These are phyloP conservation scores for Teunomyces kruisii DNA, from an alignment of 805 yeast genomes.

Conservation along the genomic window DNA sequence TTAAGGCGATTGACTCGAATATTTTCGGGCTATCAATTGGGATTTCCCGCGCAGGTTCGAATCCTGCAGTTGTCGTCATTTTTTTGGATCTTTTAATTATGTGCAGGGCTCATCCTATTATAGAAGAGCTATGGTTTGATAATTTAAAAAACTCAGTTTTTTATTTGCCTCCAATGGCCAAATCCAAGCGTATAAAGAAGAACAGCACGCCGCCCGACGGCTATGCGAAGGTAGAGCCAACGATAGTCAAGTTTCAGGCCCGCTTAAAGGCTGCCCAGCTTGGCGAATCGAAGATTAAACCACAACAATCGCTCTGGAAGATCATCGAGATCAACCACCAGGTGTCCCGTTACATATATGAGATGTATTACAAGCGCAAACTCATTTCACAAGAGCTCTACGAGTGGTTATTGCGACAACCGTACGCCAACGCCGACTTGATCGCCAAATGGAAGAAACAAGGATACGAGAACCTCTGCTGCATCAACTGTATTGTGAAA, in stretches of 20 bases:
- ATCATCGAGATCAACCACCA: conserved; percentile 71
- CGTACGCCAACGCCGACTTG: conserved; percentile 63
- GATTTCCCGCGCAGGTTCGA: conserved; percentile 20
- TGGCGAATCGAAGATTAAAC: conserved; percentile 44
- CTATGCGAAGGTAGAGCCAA: conserved; percentile 64
- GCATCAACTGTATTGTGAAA: conserved; percentile 71
- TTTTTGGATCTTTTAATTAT: conserved; percentile 3
- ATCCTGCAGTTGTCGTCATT: conserved; percentile 15
- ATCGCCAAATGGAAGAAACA: conserved; percentile 81
- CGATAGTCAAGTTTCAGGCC: conserved; percentile 56
- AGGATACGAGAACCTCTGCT: conserved; percentile 86
- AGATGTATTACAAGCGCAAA: conserved; percentile 67
- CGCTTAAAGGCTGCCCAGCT: conserved; percentile 53
- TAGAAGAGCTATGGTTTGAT: no score
- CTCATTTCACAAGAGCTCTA: conserved; percentile 67
- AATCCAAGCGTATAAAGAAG: conserved; percentile 11
- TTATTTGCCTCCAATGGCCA: conserved; percentile 8
- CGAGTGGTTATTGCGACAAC: conserved; percentile 68
- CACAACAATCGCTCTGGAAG: conserved; percentile 65
- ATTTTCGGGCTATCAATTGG: conserved; percentile 13
- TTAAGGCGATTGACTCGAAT: conserved; percentile 16
- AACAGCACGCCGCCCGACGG: conserved; percentile 63
- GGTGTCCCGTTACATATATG: conserved; percentile 72
- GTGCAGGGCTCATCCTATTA: background rate
- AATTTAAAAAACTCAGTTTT: background rate